phyloP scores from a whole-genome alignment of 768 basidiomycete genomes.

The Macrolepiota albuminosa region DNA sequence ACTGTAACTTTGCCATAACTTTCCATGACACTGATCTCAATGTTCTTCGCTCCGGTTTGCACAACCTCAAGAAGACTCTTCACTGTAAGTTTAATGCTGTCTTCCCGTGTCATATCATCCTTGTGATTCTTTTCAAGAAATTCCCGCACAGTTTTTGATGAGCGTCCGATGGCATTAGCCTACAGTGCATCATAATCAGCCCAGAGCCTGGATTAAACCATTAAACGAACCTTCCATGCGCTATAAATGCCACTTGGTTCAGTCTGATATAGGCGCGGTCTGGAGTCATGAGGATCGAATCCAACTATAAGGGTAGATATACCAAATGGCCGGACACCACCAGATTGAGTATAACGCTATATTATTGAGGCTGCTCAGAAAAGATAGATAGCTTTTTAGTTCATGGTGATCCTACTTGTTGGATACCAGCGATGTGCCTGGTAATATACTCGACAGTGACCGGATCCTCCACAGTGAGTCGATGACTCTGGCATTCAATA shows the following conservation, averaged over 20 bases:
- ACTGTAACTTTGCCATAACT: constrained; percentile 91
- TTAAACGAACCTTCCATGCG: constrained; percentile 82
- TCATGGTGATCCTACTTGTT: constrained; percentile 62
- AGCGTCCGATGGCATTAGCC: constrained; percentile 98
- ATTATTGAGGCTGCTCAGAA: neutral
- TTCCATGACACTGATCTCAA: constrained; percentile 98
- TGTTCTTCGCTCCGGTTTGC: constrained; percentile 99
- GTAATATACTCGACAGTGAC: constrained; percentile 99
- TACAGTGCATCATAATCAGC: constrained; percentile 24
- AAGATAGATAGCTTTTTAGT: neutral
- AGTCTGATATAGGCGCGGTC: constrained; percentile 90
- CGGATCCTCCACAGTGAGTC: constrained; percentile 95
- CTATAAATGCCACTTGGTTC: constrained; percentile 98
- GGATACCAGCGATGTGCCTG: constrained; percentile 96
- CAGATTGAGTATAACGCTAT: constrained; percentile 96
- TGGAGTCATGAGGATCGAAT: constrained; percentile 89
- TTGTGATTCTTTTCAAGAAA: constrained; percentile 98
- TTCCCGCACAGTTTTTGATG: constrained; percentile 97
- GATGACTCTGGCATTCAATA: constrained; percentile 96
- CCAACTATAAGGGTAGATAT: constrained; percentile 96
- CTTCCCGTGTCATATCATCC: constrained; percentile 83
- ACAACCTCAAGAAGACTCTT: constrained; percentile 97
- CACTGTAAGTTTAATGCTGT: constrained; percentile 91
- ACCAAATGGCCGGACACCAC: constrained; percentile 97
- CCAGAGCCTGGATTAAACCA: neutral